Conservation (phyloP, 305 asterid species). For the Rubia tinctorum region DNA sequence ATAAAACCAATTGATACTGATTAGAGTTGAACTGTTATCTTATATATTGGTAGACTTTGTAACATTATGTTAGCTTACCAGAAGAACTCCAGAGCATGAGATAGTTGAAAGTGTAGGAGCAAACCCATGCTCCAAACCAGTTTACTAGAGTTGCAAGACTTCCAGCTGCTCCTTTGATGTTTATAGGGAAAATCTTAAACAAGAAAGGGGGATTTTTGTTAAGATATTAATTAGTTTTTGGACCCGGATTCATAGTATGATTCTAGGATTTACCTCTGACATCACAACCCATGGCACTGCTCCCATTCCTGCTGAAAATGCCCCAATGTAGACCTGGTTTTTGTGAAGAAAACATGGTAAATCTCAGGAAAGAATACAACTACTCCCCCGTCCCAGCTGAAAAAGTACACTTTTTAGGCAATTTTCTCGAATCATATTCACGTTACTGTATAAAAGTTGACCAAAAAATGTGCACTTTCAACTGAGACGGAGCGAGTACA, state of each 20-base stretch:
- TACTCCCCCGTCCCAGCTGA: too few species aligned
- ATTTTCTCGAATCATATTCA: too few species aligned
- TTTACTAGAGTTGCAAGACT: conserved; percentile 89
- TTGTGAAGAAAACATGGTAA: conserved; percentile 5
- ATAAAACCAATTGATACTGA: too few species aligned
- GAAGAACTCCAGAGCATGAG: conserved; percentile 90
- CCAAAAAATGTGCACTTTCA: too few species aligned
- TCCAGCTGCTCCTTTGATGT: conserved; percentile 92
- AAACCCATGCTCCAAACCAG: conserved; percentile 96
- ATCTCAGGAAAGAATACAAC: background rate
- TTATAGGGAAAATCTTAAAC: conserved; percentile 80
- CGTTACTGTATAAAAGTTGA: too few species aligned
- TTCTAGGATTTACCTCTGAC: conserved; percentile 70
- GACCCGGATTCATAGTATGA: background rate
- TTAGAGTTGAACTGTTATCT: too few species aligned
- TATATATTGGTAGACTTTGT: too few species aligned
- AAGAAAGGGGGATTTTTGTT: background rate
- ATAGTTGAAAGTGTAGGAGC: conserved; percentile 90
- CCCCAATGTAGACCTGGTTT: conserved; percentile 70
- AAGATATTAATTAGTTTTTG: background rate
- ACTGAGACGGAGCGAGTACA: too few species aligned
- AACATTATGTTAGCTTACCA: conserved; percentile 36
- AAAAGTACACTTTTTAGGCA: too few species aligned
- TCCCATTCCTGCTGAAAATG: conserved; percentile 95
- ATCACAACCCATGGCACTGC: conserved; percentile 99